These are phyloP conservation scores for Russula emetica DNA, from an alignment of 768 basidiomycete species.

Conservation along the genomic window DNA sequence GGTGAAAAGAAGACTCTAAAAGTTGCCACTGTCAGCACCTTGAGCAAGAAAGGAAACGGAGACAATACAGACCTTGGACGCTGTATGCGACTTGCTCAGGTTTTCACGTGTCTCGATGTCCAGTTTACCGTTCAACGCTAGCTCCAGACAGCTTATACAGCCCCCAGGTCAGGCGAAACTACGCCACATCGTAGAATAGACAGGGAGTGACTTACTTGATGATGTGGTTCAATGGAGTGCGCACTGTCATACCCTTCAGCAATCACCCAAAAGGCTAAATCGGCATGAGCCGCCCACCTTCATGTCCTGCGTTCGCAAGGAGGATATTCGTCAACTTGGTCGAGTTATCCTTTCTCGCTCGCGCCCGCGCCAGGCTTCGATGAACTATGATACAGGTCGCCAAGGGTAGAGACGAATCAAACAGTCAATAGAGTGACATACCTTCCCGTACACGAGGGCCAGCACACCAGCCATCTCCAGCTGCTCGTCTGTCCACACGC, in stretches of 20 bases:
- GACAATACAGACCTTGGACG: neutral
- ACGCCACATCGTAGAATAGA: neutral
- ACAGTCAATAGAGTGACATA: constrained; percentile 26
- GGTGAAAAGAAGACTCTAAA: neutral
- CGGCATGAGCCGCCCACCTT: neutral
- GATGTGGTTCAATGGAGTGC: neutral
- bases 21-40: neutral
- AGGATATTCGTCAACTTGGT: neutral
- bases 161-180: neutral
- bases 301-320: neutral
- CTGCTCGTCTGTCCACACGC: constrained; percentile 79
- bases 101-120: neutral
- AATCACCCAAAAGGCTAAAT: neutral
- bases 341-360: neutral
- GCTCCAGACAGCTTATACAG: neutral
- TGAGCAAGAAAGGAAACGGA: neutral
- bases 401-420: neutral
- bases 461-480: constrained; percentile 77
- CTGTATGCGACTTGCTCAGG: neutral
- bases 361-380: neutral
- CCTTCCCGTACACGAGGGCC: constrained; percentile 74
- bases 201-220: constrained; percentile 1
- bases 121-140: neutral
- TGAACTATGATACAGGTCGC: neutral
- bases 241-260: neutral